Evolutionary conservation across 495 filamentous ascomycete genomes (phyloP), one percentile per base, ranked within the genome.

Genomic region (Evernia prunastri): DNA sequence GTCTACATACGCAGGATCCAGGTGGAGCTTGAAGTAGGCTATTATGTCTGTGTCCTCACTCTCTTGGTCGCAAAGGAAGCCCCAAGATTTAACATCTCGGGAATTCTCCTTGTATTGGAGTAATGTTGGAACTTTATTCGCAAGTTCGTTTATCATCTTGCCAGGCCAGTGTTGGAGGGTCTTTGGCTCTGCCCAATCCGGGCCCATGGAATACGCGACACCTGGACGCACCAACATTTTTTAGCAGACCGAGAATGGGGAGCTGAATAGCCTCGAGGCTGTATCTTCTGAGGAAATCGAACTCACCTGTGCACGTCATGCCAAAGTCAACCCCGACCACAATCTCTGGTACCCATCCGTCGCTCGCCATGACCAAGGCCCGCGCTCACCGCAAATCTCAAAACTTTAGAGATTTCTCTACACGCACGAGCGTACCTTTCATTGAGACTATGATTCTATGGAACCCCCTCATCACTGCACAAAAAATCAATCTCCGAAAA

Each of bases 151-250:
- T 63, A 68, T 75, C 63, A 67, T 73, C 72, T 79, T 79, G 27
- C 83, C 83, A 1, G 85, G 83, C 84, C 84, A 87, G 64, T 83
- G 79, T 68, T 84, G 82, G 58, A 87, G 81, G 23, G 79, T 78
- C 69, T 82, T 75, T 37, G 82, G 70, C 74, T 79, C 59, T 72
- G 77, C 31, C 79, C 79, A 72, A 66, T 76, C 73, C 47, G 76
- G 72, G 49, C 65, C 72, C 66, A 71, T 71, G 45, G 80, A 73
- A 67, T 84, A 86, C 39, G 81, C 81, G n/a, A 85, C 84, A 23
- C 83, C 84, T 79, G 61, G 64, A 42, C 43, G 3, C 0, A 31
- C 1, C 5, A 51, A 20, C 58, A 29, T 20, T n/a, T 23, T 43
- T 71, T 43, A 68, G 57, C 57, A 18, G 15, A 36, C 37, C n/a